Percentiles rank a stretch among this genome's conserved stretches.
phyloP scores from a whole-genome alignment of 306 rosid species.

The Citrullus colocynthis region DNA sequence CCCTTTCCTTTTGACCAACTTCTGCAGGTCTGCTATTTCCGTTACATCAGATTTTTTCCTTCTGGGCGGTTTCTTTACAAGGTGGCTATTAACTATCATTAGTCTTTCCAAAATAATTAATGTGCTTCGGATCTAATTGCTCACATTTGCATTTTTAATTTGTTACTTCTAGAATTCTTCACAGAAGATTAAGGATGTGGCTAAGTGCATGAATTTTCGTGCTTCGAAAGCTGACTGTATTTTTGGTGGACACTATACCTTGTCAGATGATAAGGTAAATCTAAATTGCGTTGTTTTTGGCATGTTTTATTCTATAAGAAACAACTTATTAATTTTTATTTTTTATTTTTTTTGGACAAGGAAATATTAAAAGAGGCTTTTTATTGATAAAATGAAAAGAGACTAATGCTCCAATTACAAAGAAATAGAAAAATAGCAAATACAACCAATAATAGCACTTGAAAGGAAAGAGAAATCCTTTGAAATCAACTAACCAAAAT shows the following conservation, averaged over 20 bases:
- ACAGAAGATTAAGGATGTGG: slow-evolving; percentile 72
- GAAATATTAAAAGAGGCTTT: no score
- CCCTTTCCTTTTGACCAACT: background rate
- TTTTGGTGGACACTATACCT: slow-evolving; percentile 76
- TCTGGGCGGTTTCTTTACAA: slow-evolving; percentile 88
- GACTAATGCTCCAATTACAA: no score
- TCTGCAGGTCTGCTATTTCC: slow-evolving; percentile 87
- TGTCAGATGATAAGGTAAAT: slow-evolving; percentile 70
- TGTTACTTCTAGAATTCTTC: slow-evolving; percentile 65
- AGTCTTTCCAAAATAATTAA: background rate
- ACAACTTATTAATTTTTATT: background rate
- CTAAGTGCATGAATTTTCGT: slow-evolving; percentile 77
- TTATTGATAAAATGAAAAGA: no score
- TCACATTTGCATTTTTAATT: slow-evolving; percentile 6
- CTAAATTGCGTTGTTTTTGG: background rate
- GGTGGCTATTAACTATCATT: slow-evolving; percentile 29
- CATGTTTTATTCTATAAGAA: background rate
- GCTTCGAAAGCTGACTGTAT: slow-evolving; percentile 48
- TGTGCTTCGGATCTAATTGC: slow-evolving; percentile 11
- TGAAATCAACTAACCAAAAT: no score
- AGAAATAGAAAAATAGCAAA: no score
- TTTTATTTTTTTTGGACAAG: no score
- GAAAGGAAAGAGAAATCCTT: no score
- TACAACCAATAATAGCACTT: no score
- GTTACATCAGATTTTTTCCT: slow-evolving; percentile 74